Conservation (phyloP, 768 basidiomycete genomes). For the Tricholoma matsutake region DNA sequence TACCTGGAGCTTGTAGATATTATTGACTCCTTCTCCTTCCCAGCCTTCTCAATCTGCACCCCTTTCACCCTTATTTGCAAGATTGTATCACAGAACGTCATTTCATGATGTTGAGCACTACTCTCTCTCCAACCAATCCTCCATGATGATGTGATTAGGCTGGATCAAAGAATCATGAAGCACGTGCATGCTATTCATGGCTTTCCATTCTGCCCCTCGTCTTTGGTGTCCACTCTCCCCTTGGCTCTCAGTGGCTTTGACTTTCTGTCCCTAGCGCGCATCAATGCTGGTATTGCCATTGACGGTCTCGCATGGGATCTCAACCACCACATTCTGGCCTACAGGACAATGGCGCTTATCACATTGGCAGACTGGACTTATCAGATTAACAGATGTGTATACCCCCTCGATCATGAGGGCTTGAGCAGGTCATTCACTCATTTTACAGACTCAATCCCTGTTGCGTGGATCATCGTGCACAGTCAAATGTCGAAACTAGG, state of each 20-base stretch:
- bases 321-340: constrained; percentile 14
- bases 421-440: background rate
- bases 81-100: too few species aligned
- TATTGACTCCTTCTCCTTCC: too few species aligned
- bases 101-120: constrained; percentile 12
- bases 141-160: constrained; percentile 7
- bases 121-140: constrained; percentile 23
- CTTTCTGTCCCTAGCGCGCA: constrained; percentile 16
- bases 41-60: too few species aligned
- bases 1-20: too few species aligned
- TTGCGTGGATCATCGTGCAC: background rate
- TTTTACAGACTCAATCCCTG: background rate
- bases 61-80: too few species aligned
- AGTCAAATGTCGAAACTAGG: too few species aligned
- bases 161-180: constrained; percentile 8
- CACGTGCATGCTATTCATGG: constrained; percentile 3
- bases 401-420: too few species aligned
- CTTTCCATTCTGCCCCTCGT: constrained; percentile 20
- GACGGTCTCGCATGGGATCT: constrained; percentile 21
- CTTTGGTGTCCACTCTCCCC: constrained; percentile 8
- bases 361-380: too few species aligned
- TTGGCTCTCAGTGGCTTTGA: constrained; percentile 16
- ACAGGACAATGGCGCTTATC: too few species aligned
- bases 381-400: too few species aligned
- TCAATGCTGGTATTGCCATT: background rate